phyloP scores from a whole-genome alignment of 345 rosid species.

The Eucalyptus globulus region DNA sequence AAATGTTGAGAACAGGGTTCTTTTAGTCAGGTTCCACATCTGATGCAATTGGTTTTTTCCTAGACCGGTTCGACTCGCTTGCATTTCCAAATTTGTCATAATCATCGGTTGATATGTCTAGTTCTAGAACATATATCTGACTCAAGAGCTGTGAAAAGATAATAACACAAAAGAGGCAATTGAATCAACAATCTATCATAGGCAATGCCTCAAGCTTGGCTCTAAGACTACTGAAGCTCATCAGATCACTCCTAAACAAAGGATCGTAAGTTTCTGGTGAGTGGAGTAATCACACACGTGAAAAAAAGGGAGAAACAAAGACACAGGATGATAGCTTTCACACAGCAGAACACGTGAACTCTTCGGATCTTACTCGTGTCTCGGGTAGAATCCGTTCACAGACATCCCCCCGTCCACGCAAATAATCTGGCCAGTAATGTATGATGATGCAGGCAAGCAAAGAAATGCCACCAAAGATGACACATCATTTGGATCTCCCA shows the following conservation, averaged over 20 bases:
- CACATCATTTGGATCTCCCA: slow-evolving; percentile 51
- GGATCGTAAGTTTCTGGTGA: not conserved
- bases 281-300: not conserved
- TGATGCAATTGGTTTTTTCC: not conserved
- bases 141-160: not conserved
- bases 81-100: not conserved
- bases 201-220: not conserved
- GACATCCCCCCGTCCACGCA: slow-evolving; percentile 63
- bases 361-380: not conserved
- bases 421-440: slow-evolving; percentile 66
- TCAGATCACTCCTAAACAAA: not conserved
- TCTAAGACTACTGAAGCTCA: not conserved
- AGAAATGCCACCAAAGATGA: slow-evolving; percentile 69
- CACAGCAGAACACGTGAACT: not conserved
- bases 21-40: not conserved
- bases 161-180: not conserved
- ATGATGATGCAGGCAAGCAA: slow-evolving; percentile 70
- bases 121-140: not conserved
- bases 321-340: not conserved
- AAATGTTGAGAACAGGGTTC: not conserved
- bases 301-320: not conserved
- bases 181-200: not conserved
- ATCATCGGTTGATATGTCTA: not conserved
- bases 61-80: not conserved
- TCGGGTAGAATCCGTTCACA: slow-evolving; percentile 37